A percentile compares a stretch with the other conserved stretches of the same genome.
phyloP scores from a whole-genome alignment of 352 stramenopile genomes.

The Pythium periplocum region DNA sequence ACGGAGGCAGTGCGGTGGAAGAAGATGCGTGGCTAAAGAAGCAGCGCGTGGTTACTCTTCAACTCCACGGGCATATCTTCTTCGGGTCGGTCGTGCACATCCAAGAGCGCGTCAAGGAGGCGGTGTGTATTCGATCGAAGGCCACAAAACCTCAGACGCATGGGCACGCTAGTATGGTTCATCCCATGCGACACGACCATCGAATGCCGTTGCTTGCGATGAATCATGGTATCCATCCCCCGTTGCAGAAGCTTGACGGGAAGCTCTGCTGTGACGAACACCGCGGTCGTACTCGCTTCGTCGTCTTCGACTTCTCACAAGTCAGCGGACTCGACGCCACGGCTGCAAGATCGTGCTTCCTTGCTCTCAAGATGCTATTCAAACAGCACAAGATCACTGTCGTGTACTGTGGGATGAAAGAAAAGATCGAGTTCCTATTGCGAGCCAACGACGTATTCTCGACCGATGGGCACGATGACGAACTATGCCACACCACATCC shows the following conservation, averaged over 20 bases:
- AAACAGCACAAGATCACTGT: constrained; percentile 36
- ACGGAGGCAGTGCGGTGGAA: constrained; percentile 2
- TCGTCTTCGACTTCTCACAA: constrained; percentile 73
- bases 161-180: constrained; percentile 11
- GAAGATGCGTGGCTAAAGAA: constrained; percentile 21
- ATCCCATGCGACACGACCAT: constrained; percentile 13
- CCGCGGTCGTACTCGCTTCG: constrained; percentile 40
- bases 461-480: not conserved
- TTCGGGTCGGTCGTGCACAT: constrained; percentile 70
- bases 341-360: constrained; percentile 61
- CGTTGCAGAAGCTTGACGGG: constrained; percentile 42
- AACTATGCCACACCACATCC: constrained; percentile 28
- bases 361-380: constrained; percentile 61
- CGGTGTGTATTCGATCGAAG: constrained; percentile 37
- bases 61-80: constrained; percentile 72
- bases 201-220: no score
- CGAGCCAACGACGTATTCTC: constrained; percentile 49
- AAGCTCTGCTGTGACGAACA: constrained; percentile 23
- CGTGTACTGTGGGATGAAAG: constrained; percentile 59
- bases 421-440: constrained; percentile 49
- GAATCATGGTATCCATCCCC: not conserved
- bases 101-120: constrained; percentile 59
- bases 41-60: constrained; percentile 55
- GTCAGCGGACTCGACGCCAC: constrained; percentile 81
- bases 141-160: not conserved